A percentile compares a stretch with the other conserved stretches of the same genome.
Evolutionary conservation across 2,329 filamentous ascomycete genomes (phyloP).

Genomic region (Zasmidium citrigriseum): DNA sequence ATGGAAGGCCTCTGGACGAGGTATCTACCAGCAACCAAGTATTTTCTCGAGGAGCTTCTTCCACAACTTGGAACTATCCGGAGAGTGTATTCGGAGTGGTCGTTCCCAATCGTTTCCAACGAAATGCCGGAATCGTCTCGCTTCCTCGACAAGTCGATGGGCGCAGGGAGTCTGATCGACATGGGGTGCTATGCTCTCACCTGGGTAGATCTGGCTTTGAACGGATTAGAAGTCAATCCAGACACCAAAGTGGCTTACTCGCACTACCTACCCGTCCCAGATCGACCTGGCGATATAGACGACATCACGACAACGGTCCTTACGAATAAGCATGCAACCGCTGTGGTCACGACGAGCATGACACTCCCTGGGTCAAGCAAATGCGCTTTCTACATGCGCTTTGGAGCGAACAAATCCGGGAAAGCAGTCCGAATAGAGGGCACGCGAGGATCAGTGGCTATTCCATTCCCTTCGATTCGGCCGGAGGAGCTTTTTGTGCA

Average conservation of each 20-base stretch:
- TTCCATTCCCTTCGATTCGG: background rate
- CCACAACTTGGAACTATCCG: background rate
- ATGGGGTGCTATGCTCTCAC: background rate
- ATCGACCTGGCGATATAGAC: background rate
- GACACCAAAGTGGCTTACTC: background rate
- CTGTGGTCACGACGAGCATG: background rate
- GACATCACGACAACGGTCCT: background rate
- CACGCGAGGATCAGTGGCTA: background rate
- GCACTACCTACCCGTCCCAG: background rate
- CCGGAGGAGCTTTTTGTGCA: background rate
- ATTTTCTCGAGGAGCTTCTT: background rate
- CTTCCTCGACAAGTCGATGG: background rate
- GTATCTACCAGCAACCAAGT: background rate
- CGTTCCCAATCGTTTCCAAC: background rate
- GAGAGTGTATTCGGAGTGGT: background rate
- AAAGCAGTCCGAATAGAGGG: background rate
- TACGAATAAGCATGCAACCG: background rate
- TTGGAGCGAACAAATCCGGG: background rate
- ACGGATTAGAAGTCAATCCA: background rate
- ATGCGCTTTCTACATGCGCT: background rate
- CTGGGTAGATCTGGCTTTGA: background rate
- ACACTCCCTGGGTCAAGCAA: background rate
- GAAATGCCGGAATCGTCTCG: background rate
- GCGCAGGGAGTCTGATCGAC: background rate
- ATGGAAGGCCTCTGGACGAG: background rate